phyloP scores from a whole-genome alignment of 2,329 filamentous ascomycete genomes.

The Coniochaeta sp. region DNA sequence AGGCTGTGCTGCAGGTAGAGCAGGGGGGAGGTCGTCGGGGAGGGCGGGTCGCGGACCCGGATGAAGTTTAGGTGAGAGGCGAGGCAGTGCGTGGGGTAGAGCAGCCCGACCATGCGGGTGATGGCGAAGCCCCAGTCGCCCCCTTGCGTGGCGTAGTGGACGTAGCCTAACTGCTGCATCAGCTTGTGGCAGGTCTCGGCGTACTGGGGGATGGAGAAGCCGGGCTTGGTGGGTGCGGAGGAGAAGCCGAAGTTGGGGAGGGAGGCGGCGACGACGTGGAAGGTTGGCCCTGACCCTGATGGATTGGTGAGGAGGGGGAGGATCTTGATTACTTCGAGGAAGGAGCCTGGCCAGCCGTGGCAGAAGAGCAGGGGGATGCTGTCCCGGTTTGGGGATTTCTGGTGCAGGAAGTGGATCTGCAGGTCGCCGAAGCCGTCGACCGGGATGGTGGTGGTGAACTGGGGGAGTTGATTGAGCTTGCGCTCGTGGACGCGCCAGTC shows the following conservation, averaged over 20 bases:
- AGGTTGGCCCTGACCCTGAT: constrained; percentile 27
- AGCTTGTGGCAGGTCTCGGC: constrained; percentile 59
- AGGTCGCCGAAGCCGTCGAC: constrained; percentile 52
- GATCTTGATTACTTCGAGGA: constrained; percentile 58
- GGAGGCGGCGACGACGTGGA: constrained; percentile 51
- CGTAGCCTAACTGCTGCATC: constrained; percentile 61
- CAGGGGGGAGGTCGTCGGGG: constrained; percentile 42
- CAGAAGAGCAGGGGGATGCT: constrained; percentile 60
- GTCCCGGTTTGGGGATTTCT: constrained; percentile 36
- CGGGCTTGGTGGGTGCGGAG: constrained; percentile 31
- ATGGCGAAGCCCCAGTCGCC: constrained; percentile 67
- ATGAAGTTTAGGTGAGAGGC: constrained; percentile 56
- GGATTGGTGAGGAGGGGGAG: constrained; percentile 36
- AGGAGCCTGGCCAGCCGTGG: constrained; percentile 67
- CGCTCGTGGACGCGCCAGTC: constrained; percentile 54
- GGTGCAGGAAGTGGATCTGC: constrained; percentile 57
- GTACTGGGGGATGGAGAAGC: constrained; percentile 53
- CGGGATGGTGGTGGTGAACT: constrained; percentile 45
- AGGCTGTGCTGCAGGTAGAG: constrained; percentile 49
- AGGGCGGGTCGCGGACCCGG: constrained; percentile 33
- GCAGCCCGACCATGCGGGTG: constrained; percentile 50
- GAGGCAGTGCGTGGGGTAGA: constrained; percentile 49
- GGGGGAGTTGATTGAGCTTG: constrained; percentile 51
- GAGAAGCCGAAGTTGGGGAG: constrained; percentile 48
- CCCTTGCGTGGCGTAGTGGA: constrained; percentile 53